Percentiles rank a stretch among this genome's conserved stretches.
Conservation (phyloP, 257 asterid species). For the Solanum chmielewskii region DNA sequence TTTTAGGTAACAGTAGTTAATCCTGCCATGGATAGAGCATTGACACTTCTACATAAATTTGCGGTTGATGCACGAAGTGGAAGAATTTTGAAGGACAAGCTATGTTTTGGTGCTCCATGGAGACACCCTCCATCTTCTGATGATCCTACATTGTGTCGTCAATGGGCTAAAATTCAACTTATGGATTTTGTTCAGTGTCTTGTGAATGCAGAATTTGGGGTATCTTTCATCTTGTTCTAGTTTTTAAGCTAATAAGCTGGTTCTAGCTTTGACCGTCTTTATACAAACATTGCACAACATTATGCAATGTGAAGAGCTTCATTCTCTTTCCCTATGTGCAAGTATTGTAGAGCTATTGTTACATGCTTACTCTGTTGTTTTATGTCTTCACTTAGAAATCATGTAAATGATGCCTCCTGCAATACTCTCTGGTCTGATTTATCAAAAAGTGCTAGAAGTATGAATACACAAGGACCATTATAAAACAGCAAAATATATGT, state of each 20-base stretch:
- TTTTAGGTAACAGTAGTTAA: constrained; percentile 71
- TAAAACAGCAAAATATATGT: neutral
- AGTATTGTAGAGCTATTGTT: neutral
- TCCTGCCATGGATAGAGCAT: constrained; percentile 88
- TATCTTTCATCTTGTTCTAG: constrained; percentile 13
- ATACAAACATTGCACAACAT: neutral
- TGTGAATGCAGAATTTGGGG: constrained; percentile 76
- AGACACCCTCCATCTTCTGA: constrained; percentile 63
- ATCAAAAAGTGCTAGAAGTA: neutral
- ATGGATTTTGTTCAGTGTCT: constrained; percentile 87
- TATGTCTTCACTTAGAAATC: neutral
- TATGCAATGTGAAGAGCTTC: neutral
- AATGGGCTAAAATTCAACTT: constrained; percentile 89
- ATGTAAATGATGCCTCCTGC: neutral
- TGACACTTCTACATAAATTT: constrained; percentile 55
- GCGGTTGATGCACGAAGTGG: constrained; percentile 64
- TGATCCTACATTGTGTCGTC: constrained; percentile 11
- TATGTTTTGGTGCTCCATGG: constrained; percentile 93
- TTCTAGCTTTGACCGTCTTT: neutral
- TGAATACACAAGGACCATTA: neutral
- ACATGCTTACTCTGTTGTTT: neutral
- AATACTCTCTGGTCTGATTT: neutral
- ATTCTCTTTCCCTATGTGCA: neutral
- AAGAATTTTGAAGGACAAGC: constrained; percentile 48
- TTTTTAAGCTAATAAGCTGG: neutral